These are phyloP conservation scores for Taphrina confusa DNA, from an alignment of 1,139 yeast genomes.

Conservation along the genomic window DNA sequence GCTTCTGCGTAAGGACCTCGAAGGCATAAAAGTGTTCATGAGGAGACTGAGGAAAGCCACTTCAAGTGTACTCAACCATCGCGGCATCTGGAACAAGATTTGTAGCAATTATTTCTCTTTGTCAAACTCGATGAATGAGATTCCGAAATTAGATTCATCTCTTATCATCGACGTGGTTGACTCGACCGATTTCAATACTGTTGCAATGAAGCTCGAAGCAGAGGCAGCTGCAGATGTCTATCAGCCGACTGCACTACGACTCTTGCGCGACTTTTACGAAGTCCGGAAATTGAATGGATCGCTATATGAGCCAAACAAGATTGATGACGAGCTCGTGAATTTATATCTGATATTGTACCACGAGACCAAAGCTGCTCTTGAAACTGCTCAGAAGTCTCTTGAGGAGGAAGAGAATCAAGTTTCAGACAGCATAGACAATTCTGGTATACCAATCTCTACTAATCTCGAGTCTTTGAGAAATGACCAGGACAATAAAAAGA, in stretches of 20 bases:
- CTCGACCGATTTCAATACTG: conserved; percentile 12
- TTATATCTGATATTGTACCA: conserved; percentile 29
- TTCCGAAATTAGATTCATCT: background rate
- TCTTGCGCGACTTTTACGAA: conserved; percentile 33
- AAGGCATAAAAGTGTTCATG: conserved; percentile 59
- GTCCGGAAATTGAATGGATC: conserved; percentile 35
- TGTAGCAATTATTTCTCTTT: conserved; percentile 44
- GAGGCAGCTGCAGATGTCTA: background rate
- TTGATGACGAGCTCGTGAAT: conserved; percentile 35
- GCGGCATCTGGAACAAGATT: conserved; percentile 63
- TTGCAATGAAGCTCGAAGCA: conserved; percentile 21
- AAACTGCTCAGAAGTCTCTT: too few relatives aligned
- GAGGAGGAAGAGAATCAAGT: background rate
- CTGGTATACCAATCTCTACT: too few relatives aligned
- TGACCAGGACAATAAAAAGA: too few relatives aligned
- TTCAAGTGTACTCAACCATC: conserved; percentile 67
- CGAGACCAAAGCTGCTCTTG: background rate
- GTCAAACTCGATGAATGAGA: background rate
- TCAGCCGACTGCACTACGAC: conserved; percentile 11
- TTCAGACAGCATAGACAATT: background rate
- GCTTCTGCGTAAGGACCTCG: conserved; percentile 58
- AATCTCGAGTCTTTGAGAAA: too few relatives aligned
- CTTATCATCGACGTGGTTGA: conserved; percentile 14
- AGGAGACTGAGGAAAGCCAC: conserved; percentile 75
- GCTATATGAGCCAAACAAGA: conserved; percentile 30